These are phyloP conservation scores for Fusarium buharicum DNA, from an alignment of 2,329 filamentous ascomycete genomes.

Conservation along the genomic window DNA sequence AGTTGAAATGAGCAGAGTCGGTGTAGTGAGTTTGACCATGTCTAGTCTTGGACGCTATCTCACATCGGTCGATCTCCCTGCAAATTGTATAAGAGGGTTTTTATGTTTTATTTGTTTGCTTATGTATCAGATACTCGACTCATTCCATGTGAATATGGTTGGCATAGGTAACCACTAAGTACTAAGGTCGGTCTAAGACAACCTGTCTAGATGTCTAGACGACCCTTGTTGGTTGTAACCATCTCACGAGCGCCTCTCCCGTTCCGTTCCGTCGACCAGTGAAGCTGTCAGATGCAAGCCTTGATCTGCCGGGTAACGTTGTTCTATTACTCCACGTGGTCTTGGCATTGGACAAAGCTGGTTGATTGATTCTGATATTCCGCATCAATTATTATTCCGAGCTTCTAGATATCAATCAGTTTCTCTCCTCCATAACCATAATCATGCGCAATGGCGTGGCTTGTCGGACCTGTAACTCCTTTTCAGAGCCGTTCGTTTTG, in stretches of 20 bases:
- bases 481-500: not conserved
- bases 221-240: not conserved
- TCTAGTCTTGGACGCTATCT: constrained; percentile 33
- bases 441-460: not conserved
- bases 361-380: not conserved
- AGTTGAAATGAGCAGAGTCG: constrained; percentile 44
- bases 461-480: constrained; percentile 19
- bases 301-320: constrained; percentile 10
- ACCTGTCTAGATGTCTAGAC: no score
- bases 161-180: not conserved
- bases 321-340: constrained; percentile 39
- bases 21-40: constrained; percentile 21
- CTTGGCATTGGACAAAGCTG: constrained; percentile 34
- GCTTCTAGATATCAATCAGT: not conserved
- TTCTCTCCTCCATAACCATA: not conserved
- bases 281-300: constrained; percentile 15
- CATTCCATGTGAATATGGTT: not conserved
- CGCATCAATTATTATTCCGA: not conserved
- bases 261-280: constrained; percentile 28
- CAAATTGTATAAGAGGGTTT: not conserved
- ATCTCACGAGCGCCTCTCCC: constrained; percentile 28
- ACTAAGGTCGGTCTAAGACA: not conserved
- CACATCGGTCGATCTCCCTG: constrained; percentile 32
- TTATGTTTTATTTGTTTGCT: not conserved
- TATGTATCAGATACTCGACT: constrained; percentile 3